Evolutionary conservation across 208 protist species (phyloP).

Genomic region (Histomonas meleagridis): DNA sequence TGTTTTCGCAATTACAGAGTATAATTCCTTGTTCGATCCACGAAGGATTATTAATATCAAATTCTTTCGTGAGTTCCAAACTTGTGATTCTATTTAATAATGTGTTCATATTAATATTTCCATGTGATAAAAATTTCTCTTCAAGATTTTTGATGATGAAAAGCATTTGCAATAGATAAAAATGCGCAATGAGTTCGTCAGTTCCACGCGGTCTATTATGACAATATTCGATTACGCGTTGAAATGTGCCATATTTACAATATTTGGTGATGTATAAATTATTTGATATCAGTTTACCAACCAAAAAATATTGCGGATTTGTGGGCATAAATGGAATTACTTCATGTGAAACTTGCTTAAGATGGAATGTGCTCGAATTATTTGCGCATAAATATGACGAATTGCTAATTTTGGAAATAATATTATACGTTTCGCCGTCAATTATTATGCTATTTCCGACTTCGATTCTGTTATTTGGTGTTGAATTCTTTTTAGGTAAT

Average conservation of each 20-base stretch:
- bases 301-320: too few relatives aligned
- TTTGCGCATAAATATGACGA: too few relatives aligned
- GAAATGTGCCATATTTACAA: neutral
- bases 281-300: too few relatives aligned
- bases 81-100: neutral
- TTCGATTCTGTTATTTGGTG: too few relatives aligned
- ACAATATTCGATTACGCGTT: neutral
- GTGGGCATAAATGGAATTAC: too few relatives aligned
- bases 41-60: neutral
- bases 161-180: neutral
- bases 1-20: neutral
- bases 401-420: too few relatives aligned
- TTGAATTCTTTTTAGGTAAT: too few relatives aligned
- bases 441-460: too few relatives aligned
- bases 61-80: neutral
- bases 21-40: neutral
- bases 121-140: neutral
- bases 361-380: too few relatives aligned
- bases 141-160: neutral
- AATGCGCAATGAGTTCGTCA: neutral
- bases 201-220: neutral
- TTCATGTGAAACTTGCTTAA: too few relatives aligned
- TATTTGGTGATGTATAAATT: neutral
- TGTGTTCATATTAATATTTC: neutral
- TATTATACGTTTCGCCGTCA: too few relatives aligned